Base-by-base conservation (phyloP, 139 green algal genomes). In the Closterium sp. region DNA sequence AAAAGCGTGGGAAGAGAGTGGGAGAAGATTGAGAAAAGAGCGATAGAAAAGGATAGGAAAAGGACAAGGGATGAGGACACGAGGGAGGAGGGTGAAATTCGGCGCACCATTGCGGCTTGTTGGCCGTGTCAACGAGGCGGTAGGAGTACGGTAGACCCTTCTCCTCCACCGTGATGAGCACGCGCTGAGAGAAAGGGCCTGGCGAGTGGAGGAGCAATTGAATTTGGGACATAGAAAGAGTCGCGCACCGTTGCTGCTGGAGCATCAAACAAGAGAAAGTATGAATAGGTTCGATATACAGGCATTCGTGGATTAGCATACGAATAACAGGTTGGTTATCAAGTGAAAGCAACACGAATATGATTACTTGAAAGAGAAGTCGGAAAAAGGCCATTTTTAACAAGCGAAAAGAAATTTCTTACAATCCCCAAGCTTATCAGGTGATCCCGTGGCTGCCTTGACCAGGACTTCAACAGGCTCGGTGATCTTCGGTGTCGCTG, bases 131-230 rank as follows among this genome's bases (percentile, higher is more conserved):
- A 7, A 99, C 96, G 62, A 96, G 96, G 27, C 96, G 94, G 31
- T 94, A 93, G 1, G 91, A 94, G 93, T 98, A 97, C 0, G 95
- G 95, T 13, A 97, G 92, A 2, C 95, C 30, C 96, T 99, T 99
- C 86, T 97, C 93, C 92, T 97, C 96, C 0, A 98, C 89, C 0
- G 96, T 97, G 0, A 99, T 94, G 30, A 99, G 95, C n/a, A 96
- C 97, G 28, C 97, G 94, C 30, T 99, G 97, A 89, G 95, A 98
- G 93, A 99, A 99, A 3, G 97, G 97, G 95, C 96, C 96, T 97
- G 96, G 30, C 0, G 73, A 0, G 19, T 13, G 13, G 17, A 79
- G 13, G 50, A 24, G 62, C 62, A 79, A 13, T 13, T 24, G 62
- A 13, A 27, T 13, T 27, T 79, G 62, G 19, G 62, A 27, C 62